Evolutionary conservation across 441 rosid genomes (phyloP).

Genomic region (Eutrema salsugineum): DNA sequence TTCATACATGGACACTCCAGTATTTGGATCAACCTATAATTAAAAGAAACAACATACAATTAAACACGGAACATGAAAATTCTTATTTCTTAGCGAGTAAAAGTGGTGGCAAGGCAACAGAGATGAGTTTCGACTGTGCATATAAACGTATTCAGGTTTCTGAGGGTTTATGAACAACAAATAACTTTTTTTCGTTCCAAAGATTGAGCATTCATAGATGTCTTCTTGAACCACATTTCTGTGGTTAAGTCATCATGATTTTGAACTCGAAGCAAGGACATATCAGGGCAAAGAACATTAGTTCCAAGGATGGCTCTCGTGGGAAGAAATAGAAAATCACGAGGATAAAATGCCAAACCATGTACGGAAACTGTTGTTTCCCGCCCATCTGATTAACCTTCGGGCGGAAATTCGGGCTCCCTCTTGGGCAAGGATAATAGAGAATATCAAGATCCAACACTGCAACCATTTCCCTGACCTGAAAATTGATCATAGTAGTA

Average conservation of each 20-base stretch:
- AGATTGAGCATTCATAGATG: neutral
- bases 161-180: neutral
- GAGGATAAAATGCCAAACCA: slow-evolving; percentile 53
- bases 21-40: slow-evolving; percentile 91
- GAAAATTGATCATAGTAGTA: slow-evolving; percentile 17
- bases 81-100: neutral
- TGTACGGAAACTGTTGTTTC: slow-evolving; percentile 85
- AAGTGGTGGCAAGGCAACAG: neutral
- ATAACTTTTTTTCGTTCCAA: neutral
- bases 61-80: neutral
- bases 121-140: neutral
- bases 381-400: slow-evolving; percentile 83
- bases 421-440: slow-evolving; percentile 88
- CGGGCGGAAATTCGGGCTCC: slow-evolving; percentile 87
- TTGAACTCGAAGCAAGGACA: neutral
- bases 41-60: neutral
- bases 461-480: slow-evolving; percentile 95
- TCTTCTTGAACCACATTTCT: neutral
- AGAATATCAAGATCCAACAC: slow-evolving; percentile 88
- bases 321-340: neutral
- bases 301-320: neutral
- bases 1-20: slow-evolving; percentile 92
- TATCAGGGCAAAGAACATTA: neutral
- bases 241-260: neutral
- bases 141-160: neutral